Base-by-base conservation (phyloP, 805 yeast genomes). In the Yarrowia keelungensis region DNA sequence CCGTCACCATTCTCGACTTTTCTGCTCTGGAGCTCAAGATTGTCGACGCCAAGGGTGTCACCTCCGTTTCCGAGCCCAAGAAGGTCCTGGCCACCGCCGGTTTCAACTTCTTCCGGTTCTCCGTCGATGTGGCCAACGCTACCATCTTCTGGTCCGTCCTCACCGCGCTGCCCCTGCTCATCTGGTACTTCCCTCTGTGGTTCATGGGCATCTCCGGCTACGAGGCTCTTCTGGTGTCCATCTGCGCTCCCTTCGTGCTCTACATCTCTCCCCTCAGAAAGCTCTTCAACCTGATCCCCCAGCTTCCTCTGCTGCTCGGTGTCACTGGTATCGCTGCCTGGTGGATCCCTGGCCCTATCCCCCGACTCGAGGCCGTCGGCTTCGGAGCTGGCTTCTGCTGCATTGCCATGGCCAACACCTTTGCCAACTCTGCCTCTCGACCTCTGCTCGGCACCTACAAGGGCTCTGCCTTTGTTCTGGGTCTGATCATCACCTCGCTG, bases 111-210 rank as follows among this genome's bases (percentile, higher is more conserved):
- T 51, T 78, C 58, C 72, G 73, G 9, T 80, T 80, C 69, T 51
- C 71, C 15, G 73, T 78, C 2, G 75, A 76, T 26, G 71, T 83
- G 15, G 75, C 86, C 74, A 92, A 93, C 76, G 83, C 94, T 3
- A 88, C 86, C 75, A 82, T 91, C 69, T 91, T 91, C 77, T 95
- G 98, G 97, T 83, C 98, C 0, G 87, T 88, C 26, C 71, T 87
- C 51, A 90, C 98, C 3, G 86, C 97, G 0, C 81, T 95, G 70
- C 89, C 92, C 53, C 84, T 95, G 69, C 87, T 95, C 75, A 87
- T 95, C 64, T 95, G 99, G 99, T 91, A 91, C 80, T 95, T 95
- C 83, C 99, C 99, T 11, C 82, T 95, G 71, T 95, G 99, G 99
- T 86, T 90, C 76, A 92, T 95, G 98, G 98, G 98, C 8, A 89